Evolutionary conservation across 2,329 filamentous ascomycete species (phyloP), one percentile per base, ranked within the genome.

Genomic region (Hyphodiscus sp.): DNA sequence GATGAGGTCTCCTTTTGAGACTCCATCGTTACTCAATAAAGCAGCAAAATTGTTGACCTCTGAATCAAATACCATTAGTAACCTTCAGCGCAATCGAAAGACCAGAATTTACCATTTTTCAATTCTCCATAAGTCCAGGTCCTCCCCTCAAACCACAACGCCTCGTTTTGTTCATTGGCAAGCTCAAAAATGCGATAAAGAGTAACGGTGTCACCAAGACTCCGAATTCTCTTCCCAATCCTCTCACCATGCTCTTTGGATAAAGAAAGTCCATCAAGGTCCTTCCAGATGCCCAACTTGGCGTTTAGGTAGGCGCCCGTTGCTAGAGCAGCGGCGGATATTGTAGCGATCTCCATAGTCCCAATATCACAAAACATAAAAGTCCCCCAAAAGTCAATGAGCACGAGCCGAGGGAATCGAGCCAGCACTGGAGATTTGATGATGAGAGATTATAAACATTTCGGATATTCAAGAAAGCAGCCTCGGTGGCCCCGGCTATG

Each of bases 81-180:
- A 15, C 57, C 20, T 50, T 20, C 15, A 41, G 26, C 44, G 23
- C 41, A 15, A 44, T 6, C 1, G 18, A 2, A 26, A 20, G 49
- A 47, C 20, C 11, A 44, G 41, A 41, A 58, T 70, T 51, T 55
- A 74, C 74, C 61, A 23, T 68, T 68, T 56, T 73, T 74, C 41
- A 76, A 52, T 52, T 76, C 68, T 2, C 60, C 65, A 60, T 76
- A 77, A 2, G 71, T 76, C 74, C 73, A 76, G 3, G 67, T 71
- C 56, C 69, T 72, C 2, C 73, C 69, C 56, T 77, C 75, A 63
- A 77, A 76, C 73, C 74, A 77, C 10, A 77, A 59, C 3, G 71
- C 71, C 45, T 76, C 72, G 2, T 59, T 69, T 16, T 68, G 64
- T 2, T 67, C 67, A 30, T 74, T 66, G 0, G 69, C 69, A 20